Conservation (phyloP, 2,329 filamentous ascomycete species). For the Penicillium occitanis region DNA sequence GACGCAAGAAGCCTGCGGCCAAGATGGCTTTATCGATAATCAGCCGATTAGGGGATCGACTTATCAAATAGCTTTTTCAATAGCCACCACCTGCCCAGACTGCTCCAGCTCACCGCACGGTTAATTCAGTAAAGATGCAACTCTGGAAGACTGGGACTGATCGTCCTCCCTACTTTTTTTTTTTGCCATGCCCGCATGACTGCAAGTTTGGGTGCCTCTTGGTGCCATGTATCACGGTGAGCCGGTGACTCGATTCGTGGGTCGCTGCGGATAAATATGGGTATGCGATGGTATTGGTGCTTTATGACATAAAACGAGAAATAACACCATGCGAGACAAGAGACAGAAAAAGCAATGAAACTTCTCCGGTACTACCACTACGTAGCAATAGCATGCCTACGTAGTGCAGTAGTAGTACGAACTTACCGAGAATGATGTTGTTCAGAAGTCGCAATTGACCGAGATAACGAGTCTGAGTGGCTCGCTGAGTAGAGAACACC, state of each 20-base stretch:
- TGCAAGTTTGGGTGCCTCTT: neutral
- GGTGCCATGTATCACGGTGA: conserved; percentile 12
- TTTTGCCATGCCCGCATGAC: conserved; percentile 6
- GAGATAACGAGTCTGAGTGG: neutral
- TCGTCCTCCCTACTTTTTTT: neutral
- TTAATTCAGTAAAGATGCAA: conserved; percentile 13
- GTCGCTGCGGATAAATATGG: conserved; percentile 11
- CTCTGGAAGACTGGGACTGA: neutral
- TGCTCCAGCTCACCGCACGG: conserved; percentile 16
- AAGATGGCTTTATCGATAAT: neutral
- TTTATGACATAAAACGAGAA: conserved; percentile 1
- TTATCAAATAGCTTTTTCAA: conserved; percentile 17
- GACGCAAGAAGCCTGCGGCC: neutral
- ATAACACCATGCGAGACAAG: neutral
- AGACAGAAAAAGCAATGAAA: neutral
- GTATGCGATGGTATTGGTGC: neutral
- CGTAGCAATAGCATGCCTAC: neutral
- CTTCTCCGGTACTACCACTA: neutral
- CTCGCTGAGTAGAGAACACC: neutral
- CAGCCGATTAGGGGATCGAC: neutral
- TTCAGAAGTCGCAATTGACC: neutral
- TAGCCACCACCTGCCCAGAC: conserved; percentile 3
- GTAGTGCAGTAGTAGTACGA: neutral
- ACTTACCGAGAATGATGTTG: neutral
- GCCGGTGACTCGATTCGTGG: conserved; percentile 19